Evolutionary conservation across 306 rosid genomes (phyloP), one percentile per base, ranked within the genome.

Genomic region (Quercus parvula): DNA sequence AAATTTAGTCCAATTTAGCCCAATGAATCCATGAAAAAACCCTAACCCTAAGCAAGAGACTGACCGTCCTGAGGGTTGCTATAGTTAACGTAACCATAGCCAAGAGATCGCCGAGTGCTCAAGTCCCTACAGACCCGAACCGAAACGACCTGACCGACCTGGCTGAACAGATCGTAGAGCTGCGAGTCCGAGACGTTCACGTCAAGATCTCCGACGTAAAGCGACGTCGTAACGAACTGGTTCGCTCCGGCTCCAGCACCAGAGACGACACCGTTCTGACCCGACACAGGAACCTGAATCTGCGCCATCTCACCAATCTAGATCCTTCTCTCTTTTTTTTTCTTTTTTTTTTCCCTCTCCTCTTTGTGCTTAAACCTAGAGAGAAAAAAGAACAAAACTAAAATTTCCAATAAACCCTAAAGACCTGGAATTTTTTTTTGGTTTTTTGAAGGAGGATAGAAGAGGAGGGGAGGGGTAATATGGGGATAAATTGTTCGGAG

Each of bases 181-280:
- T 88, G 91, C 27, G 91, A 83, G 85, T 92, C 97, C 31, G 76
- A 85, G 28, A 90, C 93, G 55, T 75, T 87, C 52, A 10, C 58
- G 35, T 89, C 95, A 31, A 90, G 97, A 79, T 92, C 93, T 38
- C 97, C 95, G 0, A 89, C 93, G 84, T 90, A 90, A 55, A 92
- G 77, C 63, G 93, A 90, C 72, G 95, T 85, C 73, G 89, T 79
- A 22, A 85, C 86, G 28, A 87, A 83, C 86, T 86, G 94, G 67
- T 72, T 81, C 11, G 75, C 75, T 13, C 78, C 83, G 4, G 82
- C 52, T 13, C 78, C 83, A 4, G 82, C 52, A 9, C 83, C 64
- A 5, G 84, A 20, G 4, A 85, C 81, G 0, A 70, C 86, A 14
- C 87, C 87, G 61, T 80, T 85, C 0, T 87, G 79, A 6, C 79